phyloP scores from a whole-genome alignment of 176 grass and related monocot species.

The Typha latifolia region DNA sequence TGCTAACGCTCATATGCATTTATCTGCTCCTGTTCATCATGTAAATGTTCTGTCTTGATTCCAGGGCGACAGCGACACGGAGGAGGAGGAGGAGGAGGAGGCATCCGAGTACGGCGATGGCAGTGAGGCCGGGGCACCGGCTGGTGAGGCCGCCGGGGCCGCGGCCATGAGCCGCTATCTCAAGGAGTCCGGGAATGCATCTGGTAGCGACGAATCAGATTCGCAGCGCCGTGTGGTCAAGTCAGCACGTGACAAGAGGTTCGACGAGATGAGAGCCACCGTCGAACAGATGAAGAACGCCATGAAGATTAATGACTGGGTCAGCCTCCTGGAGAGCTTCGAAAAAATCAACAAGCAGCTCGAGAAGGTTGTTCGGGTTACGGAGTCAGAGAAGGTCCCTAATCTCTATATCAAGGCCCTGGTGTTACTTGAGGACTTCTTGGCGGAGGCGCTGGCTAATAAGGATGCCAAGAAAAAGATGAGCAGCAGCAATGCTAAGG shows the following conservation, averaged over 20 bases:
- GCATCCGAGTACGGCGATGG: constrained; percentile 16
- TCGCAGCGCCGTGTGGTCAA: constrained; percentile 53
- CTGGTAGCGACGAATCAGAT: constrained; percentile 65
- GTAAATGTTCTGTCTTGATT: not conserved
- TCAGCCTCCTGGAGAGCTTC: constrained; percentile 80
- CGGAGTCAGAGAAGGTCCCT: constrained; percentile 69
- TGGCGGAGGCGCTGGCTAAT: constrained; percentile 79
- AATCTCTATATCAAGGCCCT: constrained; percentile 79
- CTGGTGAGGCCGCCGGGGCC: not conserved
- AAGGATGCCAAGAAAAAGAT: constrained; percentile 98
- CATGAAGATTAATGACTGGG: constrained; percentile 97
- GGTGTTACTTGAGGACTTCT: constrained; percentile 81
- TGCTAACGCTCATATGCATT: not conserved
- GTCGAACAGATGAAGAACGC: constrained; percentile 93
- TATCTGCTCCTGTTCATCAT: not conserved
- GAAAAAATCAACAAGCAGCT: constrained; percentile 97
- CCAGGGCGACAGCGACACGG: constrained; percentile 75
- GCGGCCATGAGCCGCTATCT: constrained; percentile 45
- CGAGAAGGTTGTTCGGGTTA: constrained; percentile 81
- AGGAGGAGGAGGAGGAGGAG: constrained; percentile 54
- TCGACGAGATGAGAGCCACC: constrained; percentile 78
- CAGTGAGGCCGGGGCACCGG: constrained; percentile 1
- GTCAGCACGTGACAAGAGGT: constrained; percentile 64
- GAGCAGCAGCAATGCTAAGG: constrained; percentile 90
- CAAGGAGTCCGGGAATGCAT: constrained; percentile 26